These are phyloP conservation scores for Petunia axillaris DNA, from an alignment of 257 asterid species.

Conservation along the genomic window DNA sequence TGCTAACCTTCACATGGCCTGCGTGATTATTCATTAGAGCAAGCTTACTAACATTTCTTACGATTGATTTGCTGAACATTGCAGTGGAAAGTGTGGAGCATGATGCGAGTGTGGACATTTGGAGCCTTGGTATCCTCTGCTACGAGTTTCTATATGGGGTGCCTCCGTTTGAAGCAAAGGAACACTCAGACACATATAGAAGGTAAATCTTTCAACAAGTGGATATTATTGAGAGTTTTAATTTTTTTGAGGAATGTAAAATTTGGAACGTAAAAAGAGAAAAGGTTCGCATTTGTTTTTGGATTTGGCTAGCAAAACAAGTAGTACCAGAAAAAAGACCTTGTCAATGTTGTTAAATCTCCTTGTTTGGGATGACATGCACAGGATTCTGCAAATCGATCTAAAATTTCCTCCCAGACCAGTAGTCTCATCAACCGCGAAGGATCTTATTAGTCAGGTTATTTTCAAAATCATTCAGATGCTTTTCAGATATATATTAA, in stretches of 20 bases:
- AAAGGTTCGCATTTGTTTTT: background rate
- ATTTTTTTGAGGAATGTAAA: background rate
- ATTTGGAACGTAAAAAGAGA: background rate
- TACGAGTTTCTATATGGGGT: conserved; percentile 90
- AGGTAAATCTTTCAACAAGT: conserved; percentile 50
- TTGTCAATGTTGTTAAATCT: background rate
- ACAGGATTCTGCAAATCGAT: conserved; percentile 94
- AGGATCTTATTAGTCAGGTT: conserved; percentile 91
- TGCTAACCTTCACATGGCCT: conserved; percentile 1
- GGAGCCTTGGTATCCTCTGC: conserved; percentile 99
- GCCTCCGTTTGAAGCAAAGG: conserved; percentile 98
- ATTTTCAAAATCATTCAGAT: background rate
- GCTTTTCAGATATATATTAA: background rate
- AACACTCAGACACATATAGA: conserved; percentile 92
- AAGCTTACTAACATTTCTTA: background rate
- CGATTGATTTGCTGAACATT: conserved; percentile 18
- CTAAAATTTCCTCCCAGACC: conserved; percentile 90
- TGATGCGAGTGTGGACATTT: conserved; percentile 91
- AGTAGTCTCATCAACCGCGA: conserved; percentile 81
- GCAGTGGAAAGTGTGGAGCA: conserved; percentile 96
- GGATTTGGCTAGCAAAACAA: background rate
- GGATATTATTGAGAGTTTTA: background rate
- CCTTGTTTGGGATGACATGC: background rate
- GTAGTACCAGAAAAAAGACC: background rate
- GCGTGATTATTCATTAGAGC: background rate